Conservation (phyloP, 164 flowering plant genomes). For the Houttuynia cordata region DNA sequence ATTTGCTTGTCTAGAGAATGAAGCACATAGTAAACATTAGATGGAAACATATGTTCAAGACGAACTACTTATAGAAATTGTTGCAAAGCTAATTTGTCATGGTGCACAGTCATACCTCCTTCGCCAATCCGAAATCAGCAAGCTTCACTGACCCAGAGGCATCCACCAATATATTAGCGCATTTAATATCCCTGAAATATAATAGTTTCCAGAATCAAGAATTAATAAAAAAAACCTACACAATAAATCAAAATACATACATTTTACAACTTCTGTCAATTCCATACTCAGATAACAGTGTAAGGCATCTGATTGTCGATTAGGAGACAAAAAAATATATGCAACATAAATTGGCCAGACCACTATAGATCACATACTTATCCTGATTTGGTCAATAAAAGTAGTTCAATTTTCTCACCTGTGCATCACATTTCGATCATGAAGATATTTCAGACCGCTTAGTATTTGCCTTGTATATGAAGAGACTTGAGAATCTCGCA, state of each 20-base stretch:
- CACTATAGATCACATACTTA: background rate
- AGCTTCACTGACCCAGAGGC: slow-evolving; percentile 84
- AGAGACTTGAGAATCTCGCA: slow-evolving; percentile 70
- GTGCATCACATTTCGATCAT: slow-evolving; percentile 74
- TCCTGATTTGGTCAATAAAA: background rate
- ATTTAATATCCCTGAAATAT: slow-evolving; percentile 79
- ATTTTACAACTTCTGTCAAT: no score
- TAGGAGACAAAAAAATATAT: background rate
- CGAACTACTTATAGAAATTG: background rate
- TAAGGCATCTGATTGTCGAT: background rate
- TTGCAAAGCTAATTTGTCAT: background rate
- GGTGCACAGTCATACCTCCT: slow-evolving; percentile 33
- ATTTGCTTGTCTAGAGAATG: slow-evolving; percentile 51
- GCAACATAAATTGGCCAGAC: background rate
- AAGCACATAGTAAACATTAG: slow-evolving; percentile 3
- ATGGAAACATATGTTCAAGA: background rate
- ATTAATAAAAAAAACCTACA: background rate
- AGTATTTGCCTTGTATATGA: slow-evolving; percentile 88
- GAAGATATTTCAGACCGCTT: slow-evolving; percentile 85
- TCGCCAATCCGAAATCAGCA: slow-evolving; percentile 98
- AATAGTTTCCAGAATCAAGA: background rate
- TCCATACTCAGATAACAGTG: no score
- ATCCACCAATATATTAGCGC: slow-evolving; percentile 92
- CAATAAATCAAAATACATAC: no score
- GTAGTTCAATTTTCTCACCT: slow-evolving; percentile 29